Conservation (phyloP, 108 stramenopile species). For the Cyclotella atomus region DNA sequence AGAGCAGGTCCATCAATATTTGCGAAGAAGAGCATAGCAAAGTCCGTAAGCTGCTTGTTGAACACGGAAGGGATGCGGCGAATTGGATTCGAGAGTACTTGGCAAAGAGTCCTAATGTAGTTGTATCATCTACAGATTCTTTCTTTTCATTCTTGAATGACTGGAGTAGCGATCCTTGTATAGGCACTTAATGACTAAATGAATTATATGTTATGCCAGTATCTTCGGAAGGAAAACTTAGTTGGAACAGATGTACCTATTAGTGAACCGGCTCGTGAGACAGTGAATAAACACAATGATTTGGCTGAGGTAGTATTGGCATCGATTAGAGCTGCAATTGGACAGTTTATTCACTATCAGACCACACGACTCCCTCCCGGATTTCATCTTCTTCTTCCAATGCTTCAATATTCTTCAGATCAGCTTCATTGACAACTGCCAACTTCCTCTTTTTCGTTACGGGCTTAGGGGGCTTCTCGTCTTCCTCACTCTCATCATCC, state of each 20-base stretch:
- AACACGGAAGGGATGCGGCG: slow-evolving; percentile 46
- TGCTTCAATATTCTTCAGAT: slow-evolving; percentile 55
- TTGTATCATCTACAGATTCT: slow-evolving; percentile 15
- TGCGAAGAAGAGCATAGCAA: slow-evolving; percentile 36
- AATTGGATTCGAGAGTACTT: slow-evolving; percentile 51
- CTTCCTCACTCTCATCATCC: slow-evolving; percentile 30
- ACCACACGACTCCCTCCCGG: slow-evolving; percentile 87
- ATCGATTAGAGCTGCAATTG: no score
- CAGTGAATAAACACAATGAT: no score
- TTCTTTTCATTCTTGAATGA: slow-evolving; percentile 28
- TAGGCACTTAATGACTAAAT: no score
- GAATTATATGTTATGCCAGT: no score
- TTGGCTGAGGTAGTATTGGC: no score
- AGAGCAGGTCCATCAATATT: slow-evolving; percentile 46
- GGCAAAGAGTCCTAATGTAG: slow-evolving; percentile 15
- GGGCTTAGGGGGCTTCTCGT: slow-evolving; percentile 11
- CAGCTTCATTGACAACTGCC: slow-evolving; percentile 37
- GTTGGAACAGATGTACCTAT: no score
- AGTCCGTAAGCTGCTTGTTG: slow-evolving; percentile 41
- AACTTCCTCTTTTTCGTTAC: slow-evolving; percentile 23
- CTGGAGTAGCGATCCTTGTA: slow-evolving; percentile 43
- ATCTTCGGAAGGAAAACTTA: no score
- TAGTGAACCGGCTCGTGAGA: no score
- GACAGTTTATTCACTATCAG: slow-evolving; percentile 63
- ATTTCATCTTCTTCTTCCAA: slow-evolving; percentile 78